Conservation (phyloP, 352 stramenopile species). For the Phytophthora boehmeriae region DNA sequence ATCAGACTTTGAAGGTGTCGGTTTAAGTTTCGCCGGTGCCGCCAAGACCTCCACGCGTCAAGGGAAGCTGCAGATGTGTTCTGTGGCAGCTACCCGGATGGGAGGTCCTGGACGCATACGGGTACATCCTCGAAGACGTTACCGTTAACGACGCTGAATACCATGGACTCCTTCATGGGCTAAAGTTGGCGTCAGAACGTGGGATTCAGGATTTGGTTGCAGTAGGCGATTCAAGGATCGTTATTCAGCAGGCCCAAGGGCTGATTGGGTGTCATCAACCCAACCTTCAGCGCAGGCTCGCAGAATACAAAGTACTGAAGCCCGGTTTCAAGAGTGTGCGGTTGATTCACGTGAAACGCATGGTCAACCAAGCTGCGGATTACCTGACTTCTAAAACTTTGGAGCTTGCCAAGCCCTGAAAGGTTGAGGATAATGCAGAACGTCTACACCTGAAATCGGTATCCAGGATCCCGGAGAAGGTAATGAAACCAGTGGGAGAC, state of each 20-base stretch:
- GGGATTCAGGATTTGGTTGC: neutral
- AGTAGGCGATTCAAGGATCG: neutral
- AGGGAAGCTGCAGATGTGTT: neutral
- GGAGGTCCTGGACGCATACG: neutral
- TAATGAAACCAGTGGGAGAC: neutral
- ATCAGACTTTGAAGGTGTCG: no score
- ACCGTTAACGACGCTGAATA: neutral
- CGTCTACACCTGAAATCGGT: neutral
- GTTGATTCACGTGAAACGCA: neutral
- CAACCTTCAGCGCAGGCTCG: no score
- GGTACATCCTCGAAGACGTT: neutral
- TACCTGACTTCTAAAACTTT: neutral
- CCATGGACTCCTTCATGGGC: neutral
- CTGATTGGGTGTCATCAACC: neutral
- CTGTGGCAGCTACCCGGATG: neutral
- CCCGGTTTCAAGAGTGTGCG: neutral
- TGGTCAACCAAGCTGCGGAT: neutral
- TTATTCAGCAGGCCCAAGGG: neutral
- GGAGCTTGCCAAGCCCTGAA: no score
- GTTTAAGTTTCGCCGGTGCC: neutral
- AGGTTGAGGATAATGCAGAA: neutral
- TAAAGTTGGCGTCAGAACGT: neutral
- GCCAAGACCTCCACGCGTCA: neutral
- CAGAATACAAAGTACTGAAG: no score
- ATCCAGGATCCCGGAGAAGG: neutral